Base-by-base conservation (phyloP, 2,329 filamentous ascomycete species). In the Phialophora macrospora region DNA sequence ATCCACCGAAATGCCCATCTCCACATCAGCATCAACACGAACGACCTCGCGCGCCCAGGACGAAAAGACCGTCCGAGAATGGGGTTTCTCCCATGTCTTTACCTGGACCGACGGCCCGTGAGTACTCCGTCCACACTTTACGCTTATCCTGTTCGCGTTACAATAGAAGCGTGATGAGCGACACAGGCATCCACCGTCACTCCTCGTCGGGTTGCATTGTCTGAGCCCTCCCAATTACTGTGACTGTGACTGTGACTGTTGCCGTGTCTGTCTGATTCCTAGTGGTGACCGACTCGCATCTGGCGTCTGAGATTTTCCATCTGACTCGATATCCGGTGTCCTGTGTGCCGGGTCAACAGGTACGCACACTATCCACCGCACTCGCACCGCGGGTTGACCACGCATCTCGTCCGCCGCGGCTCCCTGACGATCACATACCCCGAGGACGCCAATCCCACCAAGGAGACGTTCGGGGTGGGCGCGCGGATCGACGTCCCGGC, bases 281-380 rank as follows among this genome's bases (percentile, higher is more conserved):
- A 17, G 14, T 44, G 38, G 38, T 8, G 38, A 44, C 14, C 17
- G 8, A n/a, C 38, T 41, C 14, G 9, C 17, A 41, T 41, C 38
- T n/a, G 38, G 1, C 38, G 6, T 41, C 38, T 41, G 4, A 5
- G 5, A 17, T 41, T 7, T n/a, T 44, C 14, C 38, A 8, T 44
- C 14, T 44, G 11, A 34, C 32, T 9, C 32, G 32, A 34, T 30
- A 12, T 56, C 32, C 38, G 32, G 32, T 17, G 54, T 38, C 14
- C 55, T 28, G 34, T 46, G 48, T 30, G 22, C 32, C 48, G 55
- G 44, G 51, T 17, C 17, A 58, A 20, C 69, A 87, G 84, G 55
- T 84, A 87, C 69, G 80, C 84, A 14, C 77, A 88, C 72, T 88
- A 88, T 73, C 77, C 85, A 20, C 85, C 86, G 8, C 87, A 88